phyloP scores from a whole-genome alignment of 129 eudicot genomes.

The Flaveria ramosissima region DNA sequence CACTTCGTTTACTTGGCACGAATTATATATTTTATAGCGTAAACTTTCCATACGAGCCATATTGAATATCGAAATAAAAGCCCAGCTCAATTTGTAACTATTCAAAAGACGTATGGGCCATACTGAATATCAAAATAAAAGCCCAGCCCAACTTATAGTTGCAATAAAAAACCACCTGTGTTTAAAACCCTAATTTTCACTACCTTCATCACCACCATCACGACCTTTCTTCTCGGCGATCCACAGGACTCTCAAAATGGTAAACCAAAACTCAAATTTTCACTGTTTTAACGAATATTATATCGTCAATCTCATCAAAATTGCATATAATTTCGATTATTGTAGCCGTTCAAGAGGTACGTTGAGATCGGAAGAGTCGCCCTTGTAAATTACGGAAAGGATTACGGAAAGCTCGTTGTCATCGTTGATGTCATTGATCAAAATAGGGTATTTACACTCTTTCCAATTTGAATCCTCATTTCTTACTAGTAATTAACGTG shows the following conservation, averaged over 20 bases:
- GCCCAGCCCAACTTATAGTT: constrained; percentile 25
- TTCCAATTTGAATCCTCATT: not conserved
- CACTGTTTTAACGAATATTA: not conserved
- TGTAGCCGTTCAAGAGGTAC: constrained; percentile 90
- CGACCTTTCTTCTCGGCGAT: not conserved
- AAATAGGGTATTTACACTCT: constrained; percentile 50
- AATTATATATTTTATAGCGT: no score
- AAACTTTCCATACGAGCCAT: not conserved
- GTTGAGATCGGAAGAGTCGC: constrained; percentile 90
- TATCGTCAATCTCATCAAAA: not conserved
- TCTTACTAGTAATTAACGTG: not conserved
- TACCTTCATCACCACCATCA: constrained; percentile 24
- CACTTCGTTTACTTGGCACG: no score
- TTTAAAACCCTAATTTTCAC: constrained; percentile 24
- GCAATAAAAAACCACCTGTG: not conserved
- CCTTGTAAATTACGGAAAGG: constrained; percentile 76
- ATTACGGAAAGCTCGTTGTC: constrained; percentile 82
- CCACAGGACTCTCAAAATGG: constrained; percentile 19
- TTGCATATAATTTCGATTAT: not conserved
- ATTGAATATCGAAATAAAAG: not conserved
- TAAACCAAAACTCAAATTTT: constrained; percentile 25
- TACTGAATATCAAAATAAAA: not conserved
- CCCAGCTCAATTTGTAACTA: constrained; percentile 20
- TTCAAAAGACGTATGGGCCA: not conserved
- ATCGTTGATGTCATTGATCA: constrained; percentile 86